Evolutionary conservation across 441 rosid genomes (phyloP), one percentile per base, ranked within the genome.

Genomic region (Jatropha multifida): DNA sequence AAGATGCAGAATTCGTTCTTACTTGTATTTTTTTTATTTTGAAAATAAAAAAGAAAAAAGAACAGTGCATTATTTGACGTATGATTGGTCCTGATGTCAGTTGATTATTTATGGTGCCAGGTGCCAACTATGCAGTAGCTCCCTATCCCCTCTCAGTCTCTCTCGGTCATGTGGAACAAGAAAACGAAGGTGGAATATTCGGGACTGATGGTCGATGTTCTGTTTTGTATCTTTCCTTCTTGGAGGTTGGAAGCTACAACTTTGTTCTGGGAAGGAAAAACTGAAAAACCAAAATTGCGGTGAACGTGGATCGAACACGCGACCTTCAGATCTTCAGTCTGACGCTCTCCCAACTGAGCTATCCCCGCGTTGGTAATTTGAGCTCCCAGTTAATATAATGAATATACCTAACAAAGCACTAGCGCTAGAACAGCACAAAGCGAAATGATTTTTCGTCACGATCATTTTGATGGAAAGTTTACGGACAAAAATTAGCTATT

Each of bases 281-380:
- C 46, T 42, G 11, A 49, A 49, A 49, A 49, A 12, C 7, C 1
- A 49, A 11, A 12, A 14, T 14, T 87, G 92, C 92, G 90, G 89
- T 92, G 90, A 88, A 86, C 93, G 90, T 90, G 92, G 92, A 90
- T 90, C 93, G 87, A 88, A 88, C 90, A 85, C 91, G 90, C 83
- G 87, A 86, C 92, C 89, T 88, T 88, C 89, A 91, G 85, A 89
- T 88, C 94, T 91, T 88, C 88, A 88, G 89, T 85, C 93, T 90
- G 89, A 93, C 93, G 94, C 94, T 91, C 94, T 91, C 96, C 97
- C 96, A 88, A 87, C 91, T 89, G 91, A 88, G 91, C 97, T 88
- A 88, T 88, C 92, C 90, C 89, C 88, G 88, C 90, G 5, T 9
- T 1, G 0, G 0, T 58, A 12, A 42, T 23, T 23, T 23, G 0